Percentiles rank a stretch among this genome's conserved stretches.
Conservation (phyloP, 257 asterid species). For the Capsicum pubescens region DNA sequence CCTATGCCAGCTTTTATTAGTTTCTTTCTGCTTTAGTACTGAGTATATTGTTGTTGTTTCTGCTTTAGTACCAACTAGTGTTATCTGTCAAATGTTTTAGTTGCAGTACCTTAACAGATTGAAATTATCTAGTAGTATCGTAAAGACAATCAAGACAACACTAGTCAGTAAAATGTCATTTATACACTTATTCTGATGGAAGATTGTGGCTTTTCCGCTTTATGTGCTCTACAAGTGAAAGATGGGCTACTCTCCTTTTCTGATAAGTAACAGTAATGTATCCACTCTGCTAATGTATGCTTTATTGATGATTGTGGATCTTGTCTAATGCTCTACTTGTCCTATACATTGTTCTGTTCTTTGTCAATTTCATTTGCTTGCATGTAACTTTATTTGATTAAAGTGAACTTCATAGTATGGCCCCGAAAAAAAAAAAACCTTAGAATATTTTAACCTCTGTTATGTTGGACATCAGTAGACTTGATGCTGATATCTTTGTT, state of each 20-base stretch:
- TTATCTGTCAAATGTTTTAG: neutral
- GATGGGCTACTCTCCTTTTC: neutral
- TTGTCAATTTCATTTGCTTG: neutral
- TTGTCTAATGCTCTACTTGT: neutral
- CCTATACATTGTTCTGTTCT: neutral
- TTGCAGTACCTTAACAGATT: neutral
- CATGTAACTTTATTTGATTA: neutral
- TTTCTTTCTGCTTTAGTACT: constrained; percentile 6
- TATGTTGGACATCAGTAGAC: neutral
- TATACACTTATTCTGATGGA: neutral
- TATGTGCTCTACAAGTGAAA: neutral
- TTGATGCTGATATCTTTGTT: neutral
- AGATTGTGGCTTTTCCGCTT: neutral
- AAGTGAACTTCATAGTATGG: neutral
- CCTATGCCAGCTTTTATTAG: neutral
- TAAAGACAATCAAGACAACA: neutral
- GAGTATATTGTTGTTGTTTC: neutral
- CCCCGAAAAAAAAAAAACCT: no score
- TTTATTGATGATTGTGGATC: neutral
- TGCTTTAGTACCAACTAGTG: neutral
- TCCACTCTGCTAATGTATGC: neutral
- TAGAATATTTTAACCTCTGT: neutral
- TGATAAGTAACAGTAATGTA: neutral
- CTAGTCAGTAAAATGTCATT: neutral
- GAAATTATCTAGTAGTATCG: neutral